Evolutionary conservation across 441 rosid species (phyloP).

Genomic region (Syzygium syzygioides): DNA sequence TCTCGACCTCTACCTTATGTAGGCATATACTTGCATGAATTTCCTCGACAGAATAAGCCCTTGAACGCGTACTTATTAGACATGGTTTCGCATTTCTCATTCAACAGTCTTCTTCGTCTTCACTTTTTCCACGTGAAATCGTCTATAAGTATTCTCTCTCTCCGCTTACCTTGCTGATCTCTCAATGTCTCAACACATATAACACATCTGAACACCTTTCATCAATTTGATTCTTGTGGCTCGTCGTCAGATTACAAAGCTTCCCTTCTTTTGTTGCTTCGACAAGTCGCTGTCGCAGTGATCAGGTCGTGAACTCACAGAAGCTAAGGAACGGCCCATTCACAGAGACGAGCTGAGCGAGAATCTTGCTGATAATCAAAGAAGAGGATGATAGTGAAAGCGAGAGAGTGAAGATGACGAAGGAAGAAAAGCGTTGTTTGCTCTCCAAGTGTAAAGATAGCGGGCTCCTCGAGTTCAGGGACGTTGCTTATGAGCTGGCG

Average conservation of each 20-base stretch:
- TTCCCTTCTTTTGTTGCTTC: neutral
- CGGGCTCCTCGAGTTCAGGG: conserved; percentile 28
- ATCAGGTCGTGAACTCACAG: neutral
- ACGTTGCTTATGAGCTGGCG: conserved; percentile 23
- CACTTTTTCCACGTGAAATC: neutral
- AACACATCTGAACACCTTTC: neutral
- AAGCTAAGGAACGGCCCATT: neutral
- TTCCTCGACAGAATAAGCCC: neutral
- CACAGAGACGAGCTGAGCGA: neutral
- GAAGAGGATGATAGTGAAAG: conserved; percentile 9
- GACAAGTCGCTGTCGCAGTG: neutral
- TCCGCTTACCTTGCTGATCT: neutral
- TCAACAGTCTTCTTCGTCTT: neutral
- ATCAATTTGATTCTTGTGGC: neutral
- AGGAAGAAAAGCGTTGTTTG: conserved; percentile 26
- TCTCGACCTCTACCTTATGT: neutral
- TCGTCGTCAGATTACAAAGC: neutral
- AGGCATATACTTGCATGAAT: neutral
- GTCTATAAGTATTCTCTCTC: neutral
- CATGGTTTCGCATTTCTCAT: neutral
- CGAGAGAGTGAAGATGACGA: conserved; percentile 42
- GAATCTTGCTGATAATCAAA: neutral
- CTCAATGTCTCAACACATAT: neutral
- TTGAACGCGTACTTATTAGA: neutral
- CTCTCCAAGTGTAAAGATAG: conserved; percentile 31